Evolutionary conservation across 164 flowering plant species (phyloP).

Genomic region (Chloranthus sessilifolius): DNA sequence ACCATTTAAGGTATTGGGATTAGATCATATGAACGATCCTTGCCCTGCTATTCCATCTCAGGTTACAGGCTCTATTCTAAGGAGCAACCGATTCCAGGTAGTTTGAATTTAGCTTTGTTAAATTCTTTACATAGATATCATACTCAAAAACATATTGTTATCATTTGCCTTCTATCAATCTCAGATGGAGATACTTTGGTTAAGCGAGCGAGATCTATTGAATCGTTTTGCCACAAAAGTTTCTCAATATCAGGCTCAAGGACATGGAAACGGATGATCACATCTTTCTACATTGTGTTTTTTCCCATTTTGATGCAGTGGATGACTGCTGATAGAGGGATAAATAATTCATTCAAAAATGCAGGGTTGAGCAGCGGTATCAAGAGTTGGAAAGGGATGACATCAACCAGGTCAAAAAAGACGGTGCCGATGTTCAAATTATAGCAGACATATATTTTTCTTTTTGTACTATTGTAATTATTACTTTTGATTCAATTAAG

Average conservation of each 20-base stretch:
- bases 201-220: slow-evolving; percentile 75
- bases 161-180: slow-evolving; percentile 6
- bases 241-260: slow-evolving; percentile 39
- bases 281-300: no score
- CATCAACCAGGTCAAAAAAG: no score
- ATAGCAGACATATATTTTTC: no score
- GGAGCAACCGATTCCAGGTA: slow-evolving; percentile 83
- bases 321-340: no score
- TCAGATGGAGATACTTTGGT: slow-evolving; percentile 54
- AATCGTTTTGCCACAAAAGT: slow-evolving; percentile 54
- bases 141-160: not conserved
- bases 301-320: no score
- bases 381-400: no score
- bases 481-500: no score
- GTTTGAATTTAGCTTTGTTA: not conserved
- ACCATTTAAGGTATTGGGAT: slow-evolving; percentile 69
- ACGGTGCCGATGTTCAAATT: no score
- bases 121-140: not conserved
- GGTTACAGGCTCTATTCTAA: slow-evolving; percentile 51
- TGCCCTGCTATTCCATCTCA: slow-evolving; percentile 64
- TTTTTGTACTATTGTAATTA: no score
- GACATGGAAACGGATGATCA: no score
- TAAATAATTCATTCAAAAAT: no score
- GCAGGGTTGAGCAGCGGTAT: no score
- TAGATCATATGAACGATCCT: slow-evolving; percentile 83